Conservation (phyloP, 1,284 basidiomycete genomes). For the Mycosarcoma maydis region DNA sequence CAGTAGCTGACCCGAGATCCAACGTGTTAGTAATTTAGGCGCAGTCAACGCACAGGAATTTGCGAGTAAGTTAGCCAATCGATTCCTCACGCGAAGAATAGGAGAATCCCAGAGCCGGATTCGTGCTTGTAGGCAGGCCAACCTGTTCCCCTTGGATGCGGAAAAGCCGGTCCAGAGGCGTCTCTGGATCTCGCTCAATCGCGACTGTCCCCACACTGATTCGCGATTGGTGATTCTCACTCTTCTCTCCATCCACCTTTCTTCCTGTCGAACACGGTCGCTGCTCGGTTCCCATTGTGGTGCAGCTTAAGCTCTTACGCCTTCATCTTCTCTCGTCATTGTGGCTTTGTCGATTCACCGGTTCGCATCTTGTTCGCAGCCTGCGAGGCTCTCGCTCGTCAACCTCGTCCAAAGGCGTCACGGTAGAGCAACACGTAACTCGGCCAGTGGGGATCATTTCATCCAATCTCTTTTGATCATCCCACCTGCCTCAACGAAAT, state of each 20-base stretch:
- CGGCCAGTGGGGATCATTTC: neutral
- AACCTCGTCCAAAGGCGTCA: neutral
- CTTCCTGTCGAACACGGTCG: neutral
- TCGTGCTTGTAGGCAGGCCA: too few species aligned
- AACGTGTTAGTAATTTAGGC: too few species aligned
- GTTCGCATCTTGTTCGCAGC: neutral
- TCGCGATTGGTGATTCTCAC: too few species aligned
- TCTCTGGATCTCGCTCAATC: too few species aligned
- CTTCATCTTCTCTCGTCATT: neutral
- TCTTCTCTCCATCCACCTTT: neutral
- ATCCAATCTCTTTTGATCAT: too few species aligned
- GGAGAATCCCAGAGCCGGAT: too few species aligned
- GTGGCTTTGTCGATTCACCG: conserved; percentile 5
- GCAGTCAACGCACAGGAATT: too few species aligned
- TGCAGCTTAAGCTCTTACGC: neutral
- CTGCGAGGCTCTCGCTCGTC: neutral
- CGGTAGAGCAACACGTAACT: neutral
- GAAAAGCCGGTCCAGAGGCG: neutral
- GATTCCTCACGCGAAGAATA: neutral
- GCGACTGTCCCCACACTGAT: too few species aligned
- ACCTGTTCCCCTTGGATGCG: too few species aligned
- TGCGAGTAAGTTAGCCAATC: too few species aligned
- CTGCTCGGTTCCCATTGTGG: neutral
- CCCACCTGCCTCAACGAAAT: too few species aligned
- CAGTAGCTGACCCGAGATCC: conserved; percentile 1